phyloP scores from a whole-genome alignment of 192 early-diverging fungal species.

The Backusella australiensis region DNA sequence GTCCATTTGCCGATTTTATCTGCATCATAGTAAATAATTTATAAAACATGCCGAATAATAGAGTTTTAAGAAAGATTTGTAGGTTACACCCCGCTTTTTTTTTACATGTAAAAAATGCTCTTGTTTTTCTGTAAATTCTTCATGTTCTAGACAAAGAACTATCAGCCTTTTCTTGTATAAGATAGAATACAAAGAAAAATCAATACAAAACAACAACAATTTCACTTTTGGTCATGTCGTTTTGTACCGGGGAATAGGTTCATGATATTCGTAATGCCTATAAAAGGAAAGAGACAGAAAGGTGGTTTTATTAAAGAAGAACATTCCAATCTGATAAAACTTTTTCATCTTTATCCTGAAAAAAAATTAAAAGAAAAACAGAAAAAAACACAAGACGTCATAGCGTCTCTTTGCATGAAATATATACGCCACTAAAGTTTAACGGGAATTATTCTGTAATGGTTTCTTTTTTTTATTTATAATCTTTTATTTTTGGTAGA shows the following conservation, averaged over 20 bases:
- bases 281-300: not conserved
- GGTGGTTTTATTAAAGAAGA: not conserved
- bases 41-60: not conserved
- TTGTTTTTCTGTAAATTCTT: constrained; percentile 4
- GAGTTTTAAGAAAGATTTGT: not conserved
- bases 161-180: not conserved
- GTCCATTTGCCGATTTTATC: not conserved
- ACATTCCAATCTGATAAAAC: not conserved
- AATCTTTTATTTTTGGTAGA: not conserved
- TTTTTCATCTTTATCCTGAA: not conserved
- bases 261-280: not conserved
- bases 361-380: not conserved
- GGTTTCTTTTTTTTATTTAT: not conserved
- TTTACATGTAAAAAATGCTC: not conserved
- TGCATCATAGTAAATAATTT: not conserved
- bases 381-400: not conserved
- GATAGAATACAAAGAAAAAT: not conserved
- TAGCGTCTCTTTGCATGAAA: not conserved
- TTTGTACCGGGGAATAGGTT: not conserved
- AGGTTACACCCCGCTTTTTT: not conserved
- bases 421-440: not conserved
- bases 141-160: not conserved
- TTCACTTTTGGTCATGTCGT: not conserved
- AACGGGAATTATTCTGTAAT: not conserved
- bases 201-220: not conserved